These are phyloP conservation scores for Jatropha multifida DNA, from an alignment of 441 rosid genomes.

Conservation along the genomic window DNA sequence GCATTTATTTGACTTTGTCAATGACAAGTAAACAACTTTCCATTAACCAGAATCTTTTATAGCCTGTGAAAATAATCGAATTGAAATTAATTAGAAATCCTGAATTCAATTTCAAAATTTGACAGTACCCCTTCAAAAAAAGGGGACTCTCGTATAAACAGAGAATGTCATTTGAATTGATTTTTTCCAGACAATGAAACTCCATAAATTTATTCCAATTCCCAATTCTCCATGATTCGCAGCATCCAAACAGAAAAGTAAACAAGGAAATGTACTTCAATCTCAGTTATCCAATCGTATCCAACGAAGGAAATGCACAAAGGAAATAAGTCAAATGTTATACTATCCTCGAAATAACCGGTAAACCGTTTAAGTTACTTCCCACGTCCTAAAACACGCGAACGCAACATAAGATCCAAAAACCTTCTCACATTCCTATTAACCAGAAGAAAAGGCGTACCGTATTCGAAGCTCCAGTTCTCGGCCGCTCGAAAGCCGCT, in stretches of 20 bases:
- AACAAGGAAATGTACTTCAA: not conserved
- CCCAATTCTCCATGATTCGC: not conserved
- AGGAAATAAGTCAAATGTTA: not conserved
- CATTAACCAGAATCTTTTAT: not conserved
- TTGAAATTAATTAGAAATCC: not conserved
- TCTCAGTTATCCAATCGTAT: not conserved
- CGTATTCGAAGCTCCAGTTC: conserved; percentile 74
- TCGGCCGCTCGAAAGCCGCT: conserved; percentile 88
- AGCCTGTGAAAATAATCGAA: not conserved
- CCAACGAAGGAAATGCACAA: not conserved
- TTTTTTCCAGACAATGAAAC: not conserved
- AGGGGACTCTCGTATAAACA: not conserved
- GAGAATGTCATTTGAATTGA: not conserved
- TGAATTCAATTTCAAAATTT: not conserved
- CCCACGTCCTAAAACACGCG: not conserved
- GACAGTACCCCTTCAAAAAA: not conserved
- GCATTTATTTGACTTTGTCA: not conserved
- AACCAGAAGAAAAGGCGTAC: conserved; percentile 31
- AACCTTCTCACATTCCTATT: not conserved
- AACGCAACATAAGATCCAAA: conserved; percentile 12
- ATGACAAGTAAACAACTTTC: not conserved
- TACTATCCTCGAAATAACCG: not conserved
- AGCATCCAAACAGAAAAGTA: conserved; percentile 22
- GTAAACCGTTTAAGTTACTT: conserved; percentile 4
- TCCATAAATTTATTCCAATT: not conserved